A percentile compares a stretch with the other conserved stretches of the same genome.
Evolutionary conservation across 164 flowering plant species (phyloP).

Genomic region (Nelumbo lutea): DNA sequence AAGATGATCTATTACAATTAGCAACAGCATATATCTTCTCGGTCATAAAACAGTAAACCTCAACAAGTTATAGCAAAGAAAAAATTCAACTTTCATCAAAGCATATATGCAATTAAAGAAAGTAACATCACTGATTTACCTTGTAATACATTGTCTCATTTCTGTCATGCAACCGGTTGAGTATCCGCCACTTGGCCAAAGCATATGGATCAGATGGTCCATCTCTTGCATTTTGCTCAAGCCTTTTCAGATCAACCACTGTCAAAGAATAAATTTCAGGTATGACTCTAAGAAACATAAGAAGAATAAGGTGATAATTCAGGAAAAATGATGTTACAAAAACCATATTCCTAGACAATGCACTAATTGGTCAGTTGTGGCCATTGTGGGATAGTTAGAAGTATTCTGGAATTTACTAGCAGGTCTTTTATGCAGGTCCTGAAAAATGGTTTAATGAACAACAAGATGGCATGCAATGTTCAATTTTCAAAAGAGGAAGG

Average conservation of each 20-base stretch:
- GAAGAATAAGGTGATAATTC: background rate
- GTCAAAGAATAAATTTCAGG: constrained; percentile 12
- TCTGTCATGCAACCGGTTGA: constrained; percentile 92
- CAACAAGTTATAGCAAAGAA: background rate
- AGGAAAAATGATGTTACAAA: background rate
- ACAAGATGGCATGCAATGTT: too few species aligned
- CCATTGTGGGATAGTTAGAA: too few species aligned
- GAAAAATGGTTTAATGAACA: too few species aligned
- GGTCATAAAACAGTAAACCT: background rate
- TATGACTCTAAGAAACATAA: constrained; percentile 1
- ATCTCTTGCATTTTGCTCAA: constrained; percentile 82
- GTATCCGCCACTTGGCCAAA: constrained; percentile 93
- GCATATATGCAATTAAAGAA: too few species aligned
- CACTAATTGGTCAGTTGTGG: too few species aligned
- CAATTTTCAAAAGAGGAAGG: too few species aligned
- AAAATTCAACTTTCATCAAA: background rate
- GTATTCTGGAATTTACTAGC: too few species aligned
- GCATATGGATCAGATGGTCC: constrained; percentile 91
- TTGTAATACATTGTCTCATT: constrained; percentile 98
- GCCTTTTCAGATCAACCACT: constrained; percentile 95
- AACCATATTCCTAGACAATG: too few species aligned
- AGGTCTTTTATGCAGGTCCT: too few species aligned
- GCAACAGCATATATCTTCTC: background rate
- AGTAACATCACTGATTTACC: constrained; percentile 26
- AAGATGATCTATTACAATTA: background rate